Base-by-base conservation (phyloP, 192 early-diverging fungal species). In the Entrophospora sp. region DNA sequence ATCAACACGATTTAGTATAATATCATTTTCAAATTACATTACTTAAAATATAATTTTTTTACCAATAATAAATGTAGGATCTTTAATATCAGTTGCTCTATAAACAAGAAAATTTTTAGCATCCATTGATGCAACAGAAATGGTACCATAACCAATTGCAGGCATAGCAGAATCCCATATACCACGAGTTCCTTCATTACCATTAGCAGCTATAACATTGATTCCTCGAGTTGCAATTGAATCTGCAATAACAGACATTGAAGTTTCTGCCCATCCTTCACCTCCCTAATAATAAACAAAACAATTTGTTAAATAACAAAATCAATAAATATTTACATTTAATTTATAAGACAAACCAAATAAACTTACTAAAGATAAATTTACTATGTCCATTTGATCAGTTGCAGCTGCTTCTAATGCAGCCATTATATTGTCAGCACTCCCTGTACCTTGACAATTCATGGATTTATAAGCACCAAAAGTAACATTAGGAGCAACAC, bases 161-260 rank as follows among this genome's bases (percentile, higher is more conserved):
- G 66, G 66, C 8, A 65, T 65, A 7, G 51, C 69, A 27, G 69
- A 68, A 25, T 74, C 66, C 37, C 67, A 74, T 0, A 74, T 30
- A 1, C 73, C 84, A 42, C 81, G 68, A 25, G 61, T 34, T 37
- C 92, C 92, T 31, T 85, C 79, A 77, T 96, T 96, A 16, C 94
- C 94, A 34, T 76, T 75, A 18, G 91, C 79, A 22, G 85, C 76
- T 49, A 83, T 75, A 12, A 92, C 80, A 31, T 85, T 64, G 24
- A 83, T 67, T 27, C 87, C 87, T 5, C 68, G 27, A 6, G 67
- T 55, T 14, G 73, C 69, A 3, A 89, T 34, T 1, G 58, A 69
- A 44, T 81, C 61, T 25, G 73, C 79, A 5, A 83, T 64, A 0
- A 76, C 55, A 1, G 85, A 69, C 8, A 73, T 49, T 0, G 85